Evolutionary conservation across 495 filamentous ascomycete genomes (phyloP).

Genomic region (Cercophora newfieldiana): DNA sequence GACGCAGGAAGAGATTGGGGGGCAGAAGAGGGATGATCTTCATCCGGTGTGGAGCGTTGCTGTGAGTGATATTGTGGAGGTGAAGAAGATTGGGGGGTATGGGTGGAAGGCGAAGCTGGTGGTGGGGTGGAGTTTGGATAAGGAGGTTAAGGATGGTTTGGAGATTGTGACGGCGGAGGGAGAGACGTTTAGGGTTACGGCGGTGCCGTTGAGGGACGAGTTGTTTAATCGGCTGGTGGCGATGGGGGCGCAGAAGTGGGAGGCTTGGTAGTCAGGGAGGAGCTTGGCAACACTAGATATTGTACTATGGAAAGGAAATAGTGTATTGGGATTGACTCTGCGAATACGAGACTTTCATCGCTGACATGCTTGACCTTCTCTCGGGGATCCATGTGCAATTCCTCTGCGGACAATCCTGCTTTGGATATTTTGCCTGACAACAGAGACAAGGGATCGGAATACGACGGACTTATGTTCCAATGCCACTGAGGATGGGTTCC

Average conservation of each 20-base stretch:
- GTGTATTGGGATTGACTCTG: no score
- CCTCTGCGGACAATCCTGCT: no score
- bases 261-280: slow-evolving; percentile 74
- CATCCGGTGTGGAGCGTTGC: slow-evolving; percentile 56
- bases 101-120: slow-evolving; percentile 89
- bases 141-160: slow-evolving; percentile 77
- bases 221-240: slow-evolving; percentile 83
- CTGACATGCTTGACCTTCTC: no score
- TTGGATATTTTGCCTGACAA: no score
- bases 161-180: slow-evolving; percentile 61
- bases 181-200: slow-evolving; percentile 63
- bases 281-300: no score
- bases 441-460: no score
- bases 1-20: slow-evolving; percentile 44
- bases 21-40: slow-evolving; percentile 52
- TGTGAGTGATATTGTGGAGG: slow-evolving; percentile 56
- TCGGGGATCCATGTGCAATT: no score
- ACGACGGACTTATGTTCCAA: no score
- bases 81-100: slow-evolving; percentile 81
- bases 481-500: no score
- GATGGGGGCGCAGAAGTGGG: slow-evolving; percentile 86
- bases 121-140: slow-evolving; percentile 76
- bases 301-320: no score
- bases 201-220: slow-evolving; percentile 73
- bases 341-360: no score